Evolutionary conservation across 1,284 basidiomycete genomes (phyloP).

Genomic region (Gymnopus androsaceus): DNA sequence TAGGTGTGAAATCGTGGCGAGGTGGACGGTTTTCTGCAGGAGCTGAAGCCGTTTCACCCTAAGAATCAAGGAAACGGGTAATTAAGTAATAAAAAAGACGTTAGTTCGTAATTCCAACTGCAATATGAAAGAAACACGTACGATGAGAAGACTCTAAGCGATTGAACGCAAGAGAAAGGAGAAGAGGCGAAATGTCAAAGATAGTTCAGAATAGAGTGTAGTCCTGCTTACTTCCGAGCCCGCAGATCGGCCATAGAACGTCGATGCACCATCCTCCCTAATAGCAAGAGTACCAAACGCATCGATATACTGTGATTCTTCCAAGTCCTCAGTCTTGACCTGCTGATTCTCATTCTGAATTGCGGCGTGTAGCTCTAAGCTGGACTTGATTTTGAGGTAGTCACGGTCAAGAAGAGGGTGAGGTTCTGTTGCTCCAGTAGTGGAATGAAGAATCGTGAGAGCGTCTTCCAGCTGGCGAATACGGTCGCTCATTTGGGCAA

Average conservation of each 20-base stretch:
- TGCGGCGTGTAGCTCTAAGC: slow-evolving; percentile 61
- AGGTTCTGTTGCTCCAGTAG: slow-evolving; percentile 43
- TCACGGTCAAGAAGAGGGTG: slow-evolving; percentile 68
- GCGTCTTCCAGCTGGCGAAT: slow-evolving; percentile 78
- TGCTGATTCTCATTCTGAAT: slow-evolving; percentile 34
- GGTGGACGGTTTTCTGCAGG: slow-evolving; percentile 17
- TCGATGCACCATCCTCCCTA: slow-evolving; percentile 61
- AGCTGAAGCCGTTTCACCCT: slow-evolving; percentile 39
- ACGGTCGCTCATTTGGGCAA: slow-evolving; percentile 71
- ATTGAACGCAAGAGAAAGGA: slow-evolving; percentile 7
- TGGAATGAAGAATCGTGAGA: slow-evolving; percentile 58
- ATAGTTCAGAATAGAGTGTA: background rate
- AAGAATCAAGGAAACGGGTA: background rate
- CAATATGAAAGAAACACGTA: slow-evolving; percentile 31
- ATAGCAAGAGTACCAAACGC: slow-evolving; percentile 66
- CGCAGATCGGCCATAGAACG: slow-evolving; percentile 66
- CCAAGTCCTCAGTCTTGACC: slow-evolving; percentile 39
- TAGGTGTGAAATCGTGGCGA: background rate
- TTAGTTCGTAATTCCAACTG: slow-evolving; percentile 5
- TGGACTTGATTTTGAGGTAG: slow-evolving; percentile 68
- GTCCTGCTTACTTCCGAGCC: slow-evolving; percentile 56
- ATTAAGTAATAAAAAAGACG: slow-evolving; percentile 14
- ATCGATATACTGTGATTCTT: slow-evolving; percentile 53
- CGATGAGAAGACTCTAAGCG: slow-evolving; percentile 51
- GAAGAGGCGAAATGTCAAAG: background rate